Percentiles rank a stretch among this genome's conserved stretches.
Evolutionary conservation across 73 alveolate genomes (phyloP).

Genomic region (Paramecium pentaurelia): DNA sequence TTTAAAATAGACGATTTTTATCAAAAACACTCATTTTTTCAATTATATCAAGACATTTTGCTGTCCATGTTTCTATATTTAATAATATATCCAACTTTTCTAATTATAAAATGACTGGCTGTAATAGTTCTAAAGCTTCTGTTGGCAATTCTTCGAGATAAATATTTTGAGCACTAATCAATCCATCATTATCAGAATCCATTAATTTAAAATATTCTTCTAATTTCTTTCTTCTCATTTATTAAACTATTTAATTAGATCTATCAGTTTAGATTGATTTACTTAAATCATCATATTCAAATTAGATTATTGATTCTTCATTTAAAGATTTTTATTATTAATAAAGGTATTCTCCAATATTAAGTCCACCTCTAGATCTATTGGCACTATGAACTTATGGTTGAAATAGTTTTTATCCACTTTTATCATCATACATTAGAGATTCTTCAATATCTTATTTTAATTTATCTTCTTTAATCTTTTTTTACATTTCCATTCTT

Average conservation of each 20-base stretch:
- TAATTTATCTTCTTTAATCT: not conserved
- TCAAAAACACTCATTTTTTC: not conserved
- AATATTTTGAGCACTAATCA: not conserved
- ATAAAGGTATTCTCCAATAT: conserved; percentile 14
- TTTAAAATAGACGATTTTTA: not conserved
- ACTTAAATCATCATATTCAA: conserved; percentile 7
- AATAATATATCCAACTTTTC: conserved; percentile 8
- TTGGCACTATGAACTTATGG: not conserved
- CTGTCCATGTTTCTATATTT: conserved; percentile 23
- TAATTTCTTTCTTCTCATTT: not conserved
- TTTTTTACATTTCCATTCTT: conserved; percentile 10
- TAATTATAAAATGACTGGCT: not conserved
- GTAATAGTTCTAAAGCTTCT: not conserved
- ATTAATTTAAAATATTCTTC: not conserved
- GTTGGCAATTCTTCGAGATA: not conserved
- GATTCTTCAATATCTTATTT: conserved; percentile 15
- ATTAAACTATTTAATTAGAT: not conserved
- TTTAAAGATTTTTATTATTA: not conserved
- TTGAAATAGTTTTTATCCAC: conserved; percentile 17
- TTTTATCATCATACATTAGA: not conserved
- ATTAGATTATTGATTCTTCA: not conserved
- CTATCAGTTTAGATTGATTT: not conserved
- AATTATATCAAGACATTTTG: not conserved
- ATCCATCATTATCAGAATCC: conserved; percentile 34
- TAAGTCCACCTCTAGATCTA: not conserved